Percentiles rank a stretch among this genome's conserved stretches.
Conservation (phyloP, 129 eudicot genomes). For the Flaveria ramosissima region DNA sequence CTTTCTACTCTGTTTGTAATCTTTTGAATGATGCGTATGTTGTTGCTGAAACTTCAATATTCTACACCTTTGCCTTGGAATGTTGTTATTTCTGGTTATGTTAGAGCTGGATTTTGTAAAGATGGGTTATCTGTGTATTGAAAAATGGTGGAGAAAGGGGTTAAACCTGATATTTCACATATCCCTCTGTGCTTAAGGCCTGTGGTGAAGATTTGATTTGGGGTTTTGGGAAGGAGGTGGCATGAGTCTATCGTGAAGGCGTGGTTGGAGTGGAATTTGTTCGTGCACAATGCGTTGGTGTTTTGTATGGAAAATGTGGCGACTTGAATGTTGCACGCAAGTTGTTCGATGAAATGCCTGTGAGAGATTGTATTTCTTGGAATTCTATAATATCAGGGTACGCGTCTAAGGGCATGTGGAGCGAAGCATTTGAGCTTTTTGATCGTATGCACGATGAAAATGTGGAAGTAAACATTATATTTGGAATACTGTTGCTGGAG, state of each 20-base stretch:
- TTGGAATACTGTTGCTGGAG: conserved; percentile 65
- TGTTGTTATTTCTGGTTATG: conserved; percentile 53
- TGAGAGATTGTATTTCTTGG: conserved; percentile 65
- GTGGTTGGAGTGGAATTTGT: conserved; percentile 48
- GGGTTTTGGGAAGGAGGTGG: conserved; percentile 52
- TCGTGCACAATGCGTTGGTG: conserved; percentile 65
- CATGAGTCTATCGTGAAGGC: conserved; percentile 39
- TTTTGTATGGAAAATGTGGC: conserved; percentile 69
- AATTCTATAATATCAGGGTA: conserved; percentile 61
- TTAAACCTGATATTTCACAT: conserved; percentile 61
- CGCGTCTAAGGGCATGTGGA: conserved; percentile 51
- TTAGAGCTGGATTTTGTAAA: conserved; percentile 42
- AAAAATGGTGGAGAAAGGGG: conserved; percentile 49
- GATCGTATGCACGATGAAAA: conserved; percentile 42
- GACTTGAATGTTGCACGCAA: conserved; percentile 46
- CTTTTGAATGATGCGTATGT: conserved; percentile 45
- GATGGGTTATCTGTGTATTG: conserved; percentile 50
- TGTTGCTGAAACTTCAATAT: conserved; percentile 37
- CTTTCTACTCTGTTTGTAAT: conserved; percentile 43
- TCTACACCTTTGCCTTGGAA: conserved; percentile 59
- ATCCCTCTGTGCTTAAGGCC: conserved; percentile 72
- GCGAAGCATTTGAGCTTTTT: conserved; percentile 57
- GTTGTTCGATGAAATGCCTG: conserved; percentile 55
- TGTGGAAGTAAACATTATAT: conserved; percentile 47
- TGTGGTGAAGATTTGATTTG: conserved; percentile 57